phyloP scores from a whole-genome alignment of 768 basidiomycete genomes.

The Tricholoma saponaceum region DNA sequence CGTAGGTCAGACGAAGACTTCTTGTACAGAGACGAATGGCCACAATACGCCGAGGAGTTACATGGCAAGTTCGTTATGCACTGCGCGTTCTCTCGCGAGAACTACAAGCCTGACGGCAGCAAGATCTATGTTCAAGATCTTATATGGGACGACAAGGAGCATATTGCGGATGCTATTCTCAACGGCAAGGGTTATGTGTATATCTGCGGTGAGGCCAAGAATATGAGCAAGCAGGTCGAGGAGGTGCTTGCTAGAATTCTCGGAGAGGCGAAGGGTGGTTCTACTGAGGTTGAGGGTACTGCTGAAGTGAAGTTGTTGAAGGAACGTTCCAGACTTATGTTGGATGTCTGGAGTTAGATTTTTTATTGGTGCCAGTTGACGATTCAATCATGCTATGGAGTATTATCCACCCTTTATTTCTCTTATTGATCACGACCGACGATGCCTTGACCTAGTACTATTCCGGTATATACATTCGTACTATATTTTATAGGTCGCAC shows the following conservation, averaged over 20 bases:
- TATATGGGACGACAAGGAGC: slow-evolving; percentile 81
- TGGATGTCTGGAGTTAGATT: slow-evolving; percentile 84
- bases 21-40: slow-evolving; percentile 95
- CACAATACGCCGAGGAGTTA: slow-evolving; percentile 78
- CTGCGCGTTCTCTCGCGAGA: slow-evolving; percentile 87
- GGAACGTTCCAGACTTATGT: slow-evolving; percentile 82
- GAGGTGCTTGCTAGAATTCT: slow-evolving; percentile 80
- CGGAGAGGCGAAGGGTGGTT: slow-evolving; percentile 92
- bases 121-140: slow-evolving; percentile 99
- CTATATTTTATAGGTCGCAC: slow-evolving; percentile 12
- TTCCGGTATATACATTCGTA: slow-evolving; percentile 12
- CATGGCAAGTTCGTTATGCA: slow-evolving; percentile 90
- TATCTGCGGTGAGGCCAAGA: slow-evolving; percentile 95
- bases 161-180: slow-evolving; percentile 83
- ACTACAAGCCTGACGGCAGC: slow-evolving; percentile 84
- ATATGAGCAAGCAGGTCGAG: slow-evolving; percentile 95
- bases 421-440: background rate
- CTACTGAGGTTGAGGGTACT: slow-evolving; percentile 78
- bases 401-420: slow-evolving; percentile 7
- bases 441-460: slow-evolving; percentile 2
- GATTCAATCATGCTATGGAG: slow-evolving; percentile 2
- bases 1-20: slow-evolving; percentile 86
- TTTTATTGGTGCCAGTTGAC: slow-evolving; percentile 3
- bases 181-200: slow-evolving; percentile 97
- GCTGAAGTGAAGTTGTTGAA: slow-evolving; percentile 95